A percentile compares a stretch with the other conserved stretches of the same genome.
These are phyloP conservation scores for Porcisia deanei DNA, from an alignment of 208 protist species.

Conservation along the genomic window DNA sequence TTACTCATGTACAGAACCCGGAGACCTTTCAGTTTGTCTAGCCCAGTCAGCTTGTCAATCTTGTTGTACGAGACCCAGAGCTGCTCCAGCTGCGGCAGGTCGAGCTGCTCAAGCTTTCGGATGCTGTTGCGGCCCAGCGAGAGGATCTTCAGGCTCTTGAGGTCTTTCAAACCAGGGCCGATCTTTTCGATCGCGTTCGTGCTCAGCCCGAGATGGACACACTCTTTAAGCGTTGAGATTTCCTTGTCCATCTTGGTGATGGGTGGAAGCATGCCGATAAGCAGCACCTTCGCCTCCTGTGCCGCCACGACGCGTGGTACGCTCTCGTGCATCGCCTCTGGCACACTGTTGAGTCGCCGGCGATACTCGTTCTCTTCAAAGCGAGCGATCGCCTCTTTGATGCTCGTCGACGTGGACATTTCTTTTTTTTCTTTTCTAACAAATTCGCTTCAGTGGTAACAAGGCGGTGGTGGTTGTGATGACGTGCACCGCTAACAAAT, in stretches of 20 bases:
- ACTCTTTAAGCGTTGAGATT: constrained; percentile 83
- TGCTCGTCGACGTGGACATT: constrained; percentile 58
- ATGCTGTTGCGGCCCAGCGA: constrained; percentile 95
- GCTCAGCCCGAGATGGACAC: constrained; percentile 91
- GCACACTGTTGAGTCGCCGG: constrained; percentile 36
- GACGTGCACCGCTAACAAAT: too few species aligned
- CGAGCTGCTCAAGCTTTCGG: constrained; percentile 95
- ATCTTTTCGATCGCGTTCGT: constrained; percentile 96
- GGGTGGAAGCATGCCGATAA: constrained; percentile 91
- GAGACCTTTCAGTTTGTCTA: constrained; percentile 94
- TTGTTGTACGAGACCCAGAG: constrained; percentile 97
- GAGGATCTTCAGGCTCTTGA: constrained; percentile 93
- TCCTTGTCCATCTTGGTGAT: constrained; percentile 95
- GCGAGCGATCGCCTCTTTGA: constrained; percentile 82
- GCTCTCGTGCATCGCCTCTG: constrained; percentile 57
- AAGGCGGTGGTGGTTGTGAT: too few species aligned
- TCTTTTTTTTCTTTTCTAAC: too few species aligned
- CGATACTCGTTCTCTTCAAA: constrained; percentile 83
- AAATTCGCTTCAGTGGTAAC: too few species aligned
- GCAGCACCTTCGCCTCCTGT: constrained; percentile 79
- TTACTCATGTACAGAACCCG: constrained; percentile 94
- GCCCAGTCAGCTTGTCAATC: constrained; percentile 93
- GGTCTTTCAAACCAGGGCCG: constrained; percentile 85
- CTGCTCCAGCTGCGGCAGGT: constrained; percentile 93
- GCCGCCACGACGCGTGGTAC: constrained; percentile 72